phyloP scores from a whole-genome alignment of 2,329 filamentous ascomycete species.

The Gyromitra esculenta region DNA sequence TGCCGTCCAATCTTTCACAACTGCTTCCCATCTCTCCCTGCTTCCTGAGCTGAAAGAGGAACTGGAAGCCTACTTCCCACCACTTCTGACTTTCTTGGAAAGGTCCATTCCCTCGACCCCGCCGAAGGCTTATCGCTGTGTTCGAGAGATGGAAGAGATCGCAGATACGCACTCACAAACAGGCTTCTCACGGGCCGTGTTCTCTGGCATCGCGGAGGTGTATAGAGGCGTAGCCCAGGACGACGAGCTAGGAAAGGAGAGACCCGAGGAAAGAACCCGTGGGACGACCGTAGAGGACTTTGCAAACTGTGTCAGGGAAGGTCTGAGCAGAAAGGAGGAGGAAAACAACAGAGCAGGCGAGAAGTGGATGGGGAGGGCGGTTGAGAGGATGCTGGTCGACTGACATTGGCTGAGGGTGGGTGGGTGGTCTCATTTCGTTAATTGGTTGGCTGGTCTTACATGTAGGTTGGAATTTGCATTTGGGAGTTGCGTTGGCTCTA shows the following conservation, averaged over 20 bases:
- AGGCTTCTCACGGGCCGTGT: conserved; percentile 64
- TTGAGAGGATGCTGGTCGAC: conserved; percentile 48
- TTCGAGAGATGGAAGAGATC: conserved; percentile 81
- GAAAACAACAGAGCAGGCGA: conserved; percentile 42
- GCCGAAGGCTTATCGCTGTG: conserved; percentile 81
- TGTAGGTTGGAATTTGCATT: conserved; percentile 35
- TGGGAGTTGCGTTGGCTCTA: conserved; percentile 32
- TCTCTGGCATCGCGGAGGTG: conserved; percentile 66
- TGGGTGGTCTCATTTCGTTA: conserved; percentile 9
- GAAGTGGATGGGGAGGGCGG: conserved; percentile 49
- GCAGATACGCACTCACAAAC: conserved; percentile 73
- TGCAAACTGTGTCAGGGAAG: conserved; percentile 65
- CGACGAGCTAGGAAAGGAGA: conserved; percentile 69
- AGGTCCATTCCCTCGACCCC: conserved; percentile 70
- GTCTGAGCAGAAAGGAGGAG: conserved; percentile 63
- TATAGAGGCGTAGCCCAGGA: conserved; percentile 72
- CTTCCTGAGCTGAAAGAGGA: conserved; percentile 69
- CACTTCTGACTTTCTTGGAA: conserved; percentile 64
- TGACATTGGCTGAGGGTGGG: conserved; percentile 20
- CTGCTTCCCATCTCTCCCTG: conserved; percentile 72
- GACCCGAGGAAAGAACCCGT: conserved; percentile 67
- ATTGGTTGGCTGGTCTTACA: neutral
- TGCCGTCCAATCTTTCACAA: conserved; percentile 75
- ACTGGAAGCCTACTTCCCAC: conserved; percentile 66
- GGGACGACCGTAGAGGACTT: conserved; percentile 70